Conservation (phyloP, 2,329 filamentous ascomycete genomes). For the Fusarium nematophilum region DNA sequence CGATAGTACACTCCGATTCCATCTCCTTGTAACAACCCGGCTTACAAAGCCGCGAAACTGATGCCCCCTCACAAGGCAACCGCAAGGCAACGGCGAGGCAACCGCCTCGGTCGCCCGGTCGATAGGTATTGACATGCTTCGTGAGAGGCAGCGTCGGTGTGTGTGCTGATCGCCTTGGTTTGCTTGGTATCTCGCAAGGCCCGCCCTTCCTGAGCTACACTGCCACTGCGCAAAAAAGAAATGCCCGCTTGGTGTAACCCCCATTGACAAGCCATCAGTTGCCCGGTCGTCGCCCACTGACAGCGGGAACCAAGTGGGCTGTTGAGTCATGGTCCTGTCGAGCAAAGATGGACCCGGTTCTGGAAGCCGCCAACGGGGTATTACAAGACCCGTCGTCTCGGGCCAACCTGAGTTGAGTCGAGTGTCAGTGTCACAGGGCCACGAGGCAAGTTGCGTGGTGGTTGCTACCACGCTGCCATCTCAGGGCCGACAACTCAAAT, state of each 20-base stretch:
- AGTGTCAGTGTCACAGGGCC: conserved; percentile 21
- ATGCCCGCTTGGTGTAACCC: conserved; percentile 9
- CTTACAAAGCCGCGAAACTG: neutral
- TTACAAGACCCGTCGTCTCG: neutral
- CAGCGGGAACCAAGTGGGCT: too few relatives aligned
- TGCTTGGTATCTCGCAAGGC: too few relatives aligned
- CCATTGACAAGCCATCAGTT: conserved; percentile 18
- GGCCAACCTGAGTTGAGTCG: neutral
- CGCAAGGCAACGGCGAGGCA: conserved; percentile 6
- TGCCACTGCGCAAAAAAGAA: neutral
- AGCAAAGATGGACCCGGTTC: neutral
- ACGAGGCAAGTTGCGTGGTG: too few relatives aligned
- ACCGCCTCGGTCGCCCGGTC: neutral
- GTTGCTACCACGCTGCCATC: too few relatives aligned
- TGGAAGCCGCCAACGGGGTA: neutral
- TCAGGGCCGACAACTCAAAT: neutral
- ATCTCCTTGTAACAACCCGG: too few relatives aligned
- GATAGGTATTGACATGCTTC: neutral
- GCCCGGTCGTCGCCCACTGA: conserved; percentile 14
- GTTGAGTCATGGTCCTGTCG: too few relatives aligned
- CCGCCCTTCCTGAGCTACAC: too few relatives aligned
- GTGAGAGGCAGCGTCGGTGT: neutral
- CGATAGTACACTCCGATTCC: too few relatives aligned
- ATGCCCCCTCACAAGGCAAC: conserved; percentile 7
- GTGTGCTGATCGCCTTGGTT: too few relatives aligned